phyloP scores from a whole-genome alignment of 345 rosid genomes.

The Mallotus nudiflorus region DNA sequence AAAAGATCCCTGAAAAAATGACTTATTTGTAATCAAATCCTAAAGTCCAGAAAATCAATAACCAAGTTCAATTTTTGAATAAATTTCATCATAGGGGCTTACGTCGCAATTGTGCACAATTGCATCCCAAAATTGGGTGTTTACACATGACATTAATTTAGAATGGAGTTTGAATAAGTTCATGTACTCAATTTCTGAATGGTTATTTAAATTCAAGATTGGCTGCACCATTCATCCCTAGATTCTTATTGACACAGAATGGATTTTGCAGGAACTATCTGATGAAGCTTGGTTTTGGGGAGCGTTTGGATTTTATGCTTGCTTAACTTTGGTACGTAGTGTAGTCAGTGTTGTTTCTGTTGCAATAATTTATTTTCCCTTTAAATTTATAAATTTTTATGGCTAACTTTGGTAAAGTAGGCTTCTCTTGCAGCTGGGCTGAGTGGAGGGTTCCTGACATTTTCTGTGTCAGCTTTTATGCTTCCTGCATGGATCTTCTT shows the following conservation, averaged over 20 bases:
- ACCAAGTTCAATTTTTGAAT: too few relatives aligned
- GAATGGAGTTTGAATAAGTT: not conserved
- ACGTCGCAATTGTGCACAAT: too few relatives aligned
- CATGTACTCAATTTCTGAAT: not conserved
- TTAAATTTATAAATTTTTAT: constrained; percentile 8
- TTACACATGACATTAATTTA: too few relatives aligned
- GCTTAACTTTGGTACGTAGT: constrained; percentile 62
- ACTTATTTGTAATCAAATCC: too few relatives aligned
- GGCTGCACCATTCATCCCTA: not conserved
- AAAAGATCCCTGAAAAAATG: too few relatives aligned
- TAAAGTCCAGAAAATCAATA: too few relatives aligned
- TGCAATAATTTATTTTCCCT: not conserved
- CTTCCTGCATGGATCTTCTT: constrained; percentile 76
- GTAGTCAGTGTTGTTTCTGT: not conserved
- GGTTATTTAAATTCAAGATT: not conserved
- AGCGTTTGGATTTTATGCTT: constrained; percentile 83
- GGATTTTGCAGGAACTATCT: constrained; percentile 57
- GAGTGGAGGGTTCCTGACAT: constrained; percentile 86
- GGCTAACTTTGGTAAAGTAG: constrained; percentile 50
- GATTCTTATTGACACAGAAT: constrained; percentile 18
- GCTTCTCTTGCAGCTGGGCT: constrained; percentile 77
- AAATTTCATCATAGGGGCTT: too few relatives aligned
- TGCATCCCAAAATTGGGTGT: too few relatives aligned
- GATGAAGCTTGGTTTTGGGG: constrained; percentile 98
- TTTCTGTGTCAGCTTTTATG: constrained; percentile 60